A percentile compares a stretch with the other conserved stretches of the same genome.
phyloP scores from a whole-genome alignment of 202 grass and related monocot species.

The Zoysia matrella region DNA sequence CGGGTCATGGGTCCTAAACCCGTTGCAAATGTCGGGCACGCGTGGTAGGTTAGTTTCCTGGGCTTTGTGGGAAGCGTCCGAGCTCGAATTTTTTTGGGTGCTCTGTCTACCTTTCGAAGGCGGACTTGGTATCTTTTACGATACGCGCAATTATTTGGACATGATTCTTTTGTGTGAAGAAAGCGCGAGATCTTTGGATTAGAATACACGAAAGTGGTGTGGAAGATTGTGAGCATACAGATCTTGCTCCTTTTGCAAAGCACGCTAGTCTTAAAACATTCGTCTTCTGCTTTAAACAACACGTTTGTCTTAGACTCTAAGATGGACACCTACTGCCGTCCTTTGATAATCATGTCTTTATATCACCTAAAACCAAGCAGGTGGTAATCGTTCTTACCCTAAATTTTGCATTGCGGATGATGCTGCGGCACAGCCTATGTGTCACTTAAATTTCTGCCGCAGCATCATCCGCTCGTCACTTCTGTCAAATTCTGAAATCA shows the following conservation, averaged over 20 bases:
- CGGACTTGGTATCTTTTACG: constrained; percentile 38
- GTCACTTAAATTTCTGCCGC: too few species aligned
- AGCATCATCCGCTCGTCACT: neutral
- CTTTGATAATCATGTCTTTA: neutral
- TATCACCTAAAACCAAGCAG: neutral
- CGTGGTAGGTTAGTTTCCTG: constrained; percentile 21
- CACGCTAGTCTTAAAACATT: constrained; percentile 3
- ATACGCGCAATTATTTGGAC: constrained; percentile 46
- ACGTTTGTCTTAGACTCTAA: neutral
- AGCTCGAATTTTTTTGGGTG: neutral
- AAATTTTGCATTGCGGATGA: neutral
- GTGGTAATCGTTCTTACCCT: neutral
- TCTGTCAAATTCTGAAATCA: constrained; percentile 7
- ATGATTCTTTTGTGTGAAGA: constrained; percentile 42
- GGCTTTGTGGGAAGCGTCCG: constrained; percentile 9
- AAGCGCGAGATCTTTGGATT: constrained; percentile 51
- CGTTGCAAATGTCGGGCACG: neutral
- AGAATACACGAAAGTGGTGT: constrained; percentile 33
- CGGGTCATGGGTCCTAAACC: neutral
- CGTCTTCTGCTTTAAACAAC: neutral
- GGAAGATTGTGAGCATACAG: constrained; percentile 27
- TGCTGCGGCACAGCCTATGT: too few species aligned
- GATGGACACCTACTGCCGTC: neutral
- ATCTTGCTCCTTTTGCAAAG: constrained; percentile 38
- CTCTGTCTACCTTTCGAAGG: constrained; percentile 7